phyloP scores from a whole-genome alignment of 306 rosid species.

The Calophaca sinica region DNA sequence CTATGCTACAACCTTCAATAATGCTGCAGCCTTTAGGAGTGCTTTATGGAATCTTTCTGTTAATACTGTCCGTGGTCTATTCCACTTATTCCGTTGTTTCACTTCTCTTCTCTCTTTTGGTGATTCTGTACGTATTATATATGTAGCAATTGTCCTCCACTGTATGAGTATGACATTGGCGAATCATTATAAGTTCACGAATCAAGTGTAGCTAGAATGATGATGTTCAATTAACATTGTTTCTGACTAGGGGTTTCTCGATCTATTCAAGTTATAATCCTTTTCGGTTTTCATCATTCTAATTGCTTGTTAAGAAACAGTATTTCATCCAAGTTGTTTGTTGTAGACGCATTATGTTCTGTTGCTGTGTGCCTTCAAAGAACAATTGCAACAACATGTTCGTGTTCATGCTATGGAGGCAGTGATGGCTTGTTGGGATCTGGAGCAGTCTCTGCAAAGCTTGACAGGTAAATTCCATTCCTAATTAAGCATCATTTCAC shows the following conservation, averaged over 20 bases:
- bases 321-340: background rate
- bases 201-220: no score
- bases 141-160: no score
- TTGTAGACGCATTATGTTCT: conserved; percentile 76
- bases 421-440: conserved; percentile 97
- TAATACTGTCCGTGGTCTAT: conserved; percentile 26
- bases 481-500: background rate
- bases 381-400: conserved; percentile 88
- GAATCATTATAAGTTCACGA: no score
- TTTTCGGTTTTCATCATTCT: no score
- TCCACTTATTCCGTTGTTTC: no score
- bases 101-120: no score
- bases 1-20: background rate
- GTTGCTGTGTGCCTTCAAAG: conserved; percentile 81
- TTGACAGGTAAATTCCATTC: conserved; percentile 64
- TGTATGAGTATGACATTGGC: no score
- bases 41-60: conserved; percentile 64
- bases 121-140: no score
- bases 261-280: no score
- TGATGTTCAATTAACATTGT: no score
- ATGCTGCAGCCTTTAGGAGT: conserved; percentile 46
- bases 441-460: conserved; percentile 85
- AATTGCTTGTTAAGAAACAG: no score
- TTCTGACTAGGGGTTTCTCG: no score
- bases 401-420: conserved; percentile 94